phyloP scores from a whole-genome alignment of 2,329 filamentous ascomycete species.

The Coniochaeta prunicola region DNA sequence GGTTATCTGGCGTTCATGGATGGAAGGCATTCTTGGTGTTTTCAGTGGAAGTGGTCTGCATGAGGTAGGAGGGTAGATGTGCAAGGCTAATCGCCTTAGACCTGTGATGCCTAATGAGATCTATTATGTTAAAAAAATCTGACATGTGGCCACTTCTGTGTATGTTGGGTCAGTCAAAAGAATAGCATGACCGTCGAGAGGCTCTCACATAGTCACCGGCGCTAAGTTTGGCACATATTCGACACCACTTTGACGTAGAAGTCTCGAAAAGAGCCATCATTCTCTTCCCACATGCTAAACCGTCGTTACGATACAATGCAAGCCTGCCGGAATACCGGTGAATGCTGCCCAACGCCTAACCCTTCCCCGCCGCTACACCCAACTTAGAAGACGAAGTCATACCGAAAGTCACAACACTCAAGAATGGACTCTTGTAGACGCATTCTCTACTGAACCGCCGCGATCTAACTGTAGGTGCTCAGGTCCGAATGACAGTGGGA shows the following conservation, averaged over 20 bases:
- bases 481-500: slow-evolving; percentile 61
- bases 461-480: slow-evolving; percentile 21
- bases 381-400: neutral
- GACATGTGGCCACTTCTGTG: no score
- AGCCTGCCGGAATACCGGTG: neutral
- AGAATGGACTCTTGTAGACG: neutral
- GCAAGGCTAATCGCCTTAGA: no score
- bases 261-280: neutral
- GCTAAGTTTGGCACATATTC: no score
- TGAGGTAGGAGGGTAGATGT: no score
- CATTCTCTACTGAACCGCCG: neutral
- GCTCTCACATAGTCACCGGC: no score
- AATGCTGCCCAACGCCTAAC: neutral
- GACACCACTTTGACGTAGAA: no score
- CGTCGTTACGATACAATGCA: neutral
- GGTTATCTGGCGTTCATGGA: neutral
- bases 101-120: no score
- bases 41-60: no score
- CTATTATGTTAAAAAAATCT: no score
- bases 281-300: neutral
- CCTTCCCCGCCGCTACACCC: neutral
- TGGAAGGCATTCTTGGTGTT: neutral
- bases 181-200: no score
- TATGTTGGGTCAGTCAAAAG: no score
- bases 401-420: neutral